A percentile compares a stretch with the other conserved stretches of the same genome.
These are phyloP conservation scores for Cerioporus squamosus DNA, from an alignment of 1,284 basidiomycete genomes.

Conservation along the genomic window DNA sequence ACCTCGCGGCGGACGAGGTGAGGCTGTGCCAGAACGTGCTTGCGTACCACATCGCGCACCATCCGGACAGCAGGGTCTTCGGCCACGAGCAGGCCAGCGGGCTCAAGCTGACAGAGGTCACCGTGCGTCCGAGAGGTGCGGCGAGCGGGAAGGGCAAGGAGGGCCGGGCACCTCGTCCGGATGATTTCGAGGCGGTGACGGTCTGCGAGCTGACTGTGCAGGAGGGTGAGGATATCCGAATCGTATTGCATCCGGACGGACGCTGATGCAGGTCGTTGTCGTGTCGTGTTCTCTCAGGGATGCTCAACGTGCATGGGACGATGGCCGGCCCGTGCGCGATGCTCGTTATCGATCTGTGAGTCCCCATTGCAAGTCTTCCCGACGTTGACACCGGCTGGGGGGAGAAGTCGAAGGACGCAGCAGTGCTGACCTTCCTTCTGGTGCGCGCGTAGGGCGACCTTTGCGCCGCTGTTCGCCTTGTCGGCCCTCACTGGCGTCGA, in stretches of 20 bases:
- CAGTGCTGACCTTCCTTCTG: not conserved
- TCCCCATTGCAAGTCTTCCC: not conserved
- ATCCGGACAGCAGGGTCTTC: conserved; percentile 29
- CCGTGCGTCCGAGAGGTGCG: conserved; percentile 15
- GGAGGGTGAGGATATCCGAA: conserved; percentile 23
- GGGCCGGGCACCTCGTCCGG: not conserved
- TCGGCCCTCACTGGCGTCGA: conserved; percentile 24
- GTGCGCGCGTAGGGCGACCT: conserved; percentile 23
- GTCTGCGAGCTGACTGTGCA: conserved; percentile 31
- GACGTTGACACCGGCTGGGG: not conserved
- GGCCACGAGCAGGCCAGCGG: conserved; percentile 23
- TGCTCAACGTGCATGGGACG: conserved; percentile 34
- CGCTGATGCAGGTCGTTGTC: not conserved
- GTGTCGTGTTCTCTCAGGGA: conserved; percentile 26
- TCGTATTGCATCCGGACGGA: not conserved
- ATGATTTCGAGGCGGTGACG: conserved; percentile 24
- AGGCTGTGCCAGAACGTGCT: conserved; percentile 31
- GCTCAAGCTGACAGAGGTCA: conserved; percentile 28
- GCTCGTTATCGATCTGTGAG: conserved; percentile 34
- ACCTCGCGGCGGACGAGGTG: conserved; percentile 27
- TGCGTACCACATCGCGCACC: conserved; percentile 30
- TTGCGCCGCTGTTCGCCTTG: conserved; percentile 27
- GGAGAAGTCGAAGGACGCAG: not conserved
- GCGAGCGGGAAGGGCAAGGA: conserved; percentile 1
- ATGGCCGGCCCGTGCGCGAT: conserved; percentile 30